Base-by-base conservation (phyloP, 345 rosid genomes). In the Lagerstroemia speciosa region DNA sequence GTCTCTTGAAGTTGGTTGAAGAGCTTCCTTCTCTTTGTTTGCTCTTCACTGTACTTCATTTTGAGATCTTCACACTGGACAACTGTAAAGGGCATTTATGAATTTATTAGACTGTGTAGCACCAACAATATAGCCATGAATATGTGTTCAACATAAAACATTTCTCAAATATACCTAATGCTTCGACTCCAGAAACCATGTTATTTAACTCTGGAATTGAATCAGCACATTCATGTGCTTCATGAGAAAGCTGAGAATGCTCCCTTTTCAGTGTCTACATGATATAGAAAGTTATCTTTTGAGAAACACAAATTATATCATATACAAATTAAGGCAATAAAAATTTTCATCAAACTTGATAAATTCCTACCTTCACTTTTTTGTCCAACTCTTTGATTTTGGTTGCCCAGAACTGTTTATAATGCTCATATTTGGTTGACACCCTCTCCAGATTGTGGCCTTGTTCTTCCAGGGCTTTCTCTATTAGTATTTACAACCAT, bases 51-150 rank as follows among this genome's bases (percentile, higher is more conserved):
- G 72, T 88, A 91, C 78, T 91, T 94, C 74, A 76, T 68, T 78
- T 88, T 94, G 34, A 91, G 86, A 68, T 94, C 97, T 80, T 94
- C 96, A 79, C 97, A 89, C 70, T 89, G 96, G 26, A 81, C 83
- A 74, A 94, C 99, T 94, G 83, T 78, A 78, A 68, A 43, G 64
- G 37, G 46, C 78, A 62, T 63, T 36, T 19, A 38, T 66, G 75
- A 37, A 84, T 80, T 27, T 41, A 41, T 36, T 36, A 4, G 46
- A 41, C 2, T 16, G 14, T 8, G 14, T 14, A 9, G 10, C 3
- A 41, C 46, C 46, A 41, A 41, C 16, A 36, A 41, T 5, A 14
- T 41, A 9, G 46, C 7, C 14, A 41, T 41, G 46, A 41, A 41
- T 41, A 41, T 9, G 46, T 41, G 16, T 14, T 2, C 46, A 9